Percentiles rank a stretch among this genome's conserved stretches.
These are phyloP conservation scores for Biscogniauxia mediterranea DNA, from an alignment of 2,329 filamentous ascomycete species.

Conservation along the genomic window DNA sequence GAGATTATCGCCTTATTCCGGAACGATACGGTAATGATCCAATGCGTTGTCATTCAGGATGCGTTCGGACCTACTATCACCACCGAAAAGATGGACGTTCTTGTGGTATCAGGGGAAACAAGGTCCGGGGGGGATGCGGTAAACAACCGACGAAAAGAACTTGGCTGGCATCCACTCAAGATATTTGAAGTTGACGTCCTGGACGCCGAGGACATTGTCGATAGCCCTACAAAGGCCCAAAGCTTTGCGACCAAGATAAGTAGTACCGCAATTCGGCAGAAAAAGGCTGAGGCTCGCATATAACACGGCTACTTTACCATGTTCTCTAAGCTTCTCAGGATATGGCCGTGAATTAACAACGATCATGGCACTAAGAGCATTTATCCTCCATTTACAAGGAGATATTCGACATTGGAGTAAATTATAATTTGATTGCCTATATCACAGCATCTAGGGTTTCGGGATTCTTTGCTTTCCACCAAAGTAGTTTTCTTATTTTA, in stretches of 20 bases:
- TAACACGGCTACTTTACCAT: constrained; percentile 5
- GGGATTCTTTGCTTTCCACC: too few relatives aligned
- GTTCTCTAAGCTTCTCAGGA: not conserved
- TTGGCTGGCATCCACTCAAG: constrained; percentile 72
- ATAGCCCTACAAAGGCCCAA: constrained; percentile 43
- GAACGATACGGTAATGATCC: constrained; percentile 61
- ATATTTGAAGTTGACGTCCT: constrained; percentile 90
- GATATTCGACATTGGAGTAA: too few relatives aligned
- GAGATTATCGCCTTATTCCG: constrained; percentile 58
- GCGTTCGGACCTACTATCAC: constrained; percentile 88
- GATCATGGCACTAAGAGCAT: too few relatives aligned
- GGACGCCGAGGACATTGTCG: constrained; percentile 60
- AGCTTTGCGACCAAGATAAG: constrained; percentile 83
- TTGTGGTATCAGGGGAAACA: constrained; percentile 89
- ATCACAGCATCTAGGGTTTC: too few relatives aligned
- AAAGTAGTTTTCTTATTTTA: too few relatives aligned
- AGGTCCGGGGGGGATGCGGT: constrained; percentile 78
- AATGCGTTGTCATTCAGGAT: constrained; percentile 83
- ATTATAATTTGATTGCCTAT: too few relatives aligned
- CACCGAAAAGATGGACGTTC: constrained; percentile 70
- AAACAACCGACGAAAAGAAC: constrained; percentile 75
- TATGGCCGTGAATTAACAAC: not conserved
- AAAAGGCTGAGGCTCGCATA: constrained; percentile 31
- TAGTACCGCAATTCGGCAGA: constrained; percentile 76
- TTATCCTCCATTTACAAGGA: too few relatives aligned